These are phyloP conservation scores for Coemansia sp. DNA, from an alignment of 192 early-diverging fungal genomes.

Conservation along the genomic window DNA sequence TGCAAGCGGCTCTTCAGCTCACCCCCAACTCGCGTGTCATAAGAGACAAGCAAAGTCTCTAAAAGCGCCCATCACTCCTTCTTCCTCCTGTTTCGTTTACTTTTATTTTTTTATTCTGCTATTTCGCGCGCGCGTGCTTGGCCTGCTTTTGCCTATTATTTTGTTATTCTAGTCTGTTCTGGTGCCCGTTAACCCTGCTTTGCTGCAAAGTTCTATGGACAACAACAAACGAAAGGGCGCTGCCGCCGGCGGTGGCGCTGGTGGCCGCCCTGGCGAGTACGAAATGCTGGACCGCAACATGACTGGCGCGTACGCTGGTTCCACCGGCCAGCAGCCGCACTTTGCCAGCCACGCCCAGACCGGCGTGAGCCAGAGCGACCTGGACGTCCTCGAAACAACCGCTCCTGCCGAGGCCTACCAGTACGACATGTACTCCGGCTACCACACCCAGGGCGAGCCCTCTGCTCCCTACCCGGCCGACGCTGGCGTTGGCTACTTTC, in stretches of 20 bases:
- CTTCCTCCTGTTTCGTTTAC: not conserved
- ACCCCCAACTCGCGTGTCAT: slow-evolving; percentile 3
- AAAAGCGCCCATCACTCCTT: not conserved
- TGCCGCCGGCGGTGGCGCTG: slow-evolving; percentile 4
- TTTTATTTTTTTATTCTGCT: slow-evolving; percentile 5
- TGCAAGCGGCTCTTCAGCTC: not conserved
- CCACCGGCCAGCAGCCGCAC: slow-evolving; percentile 24
- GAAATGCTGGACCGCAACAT: slow-evolving; percentile 58
- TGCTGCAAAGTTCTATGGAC: slow-evolving; percentile 28
- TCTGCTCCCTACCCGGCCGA: slow-evolving; percentile 20
- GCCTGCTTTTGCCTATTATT: not conserved
- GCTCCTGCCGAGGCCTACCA: slow-evolving; percentile 27
- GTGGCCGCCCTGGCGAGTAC: slow-evolving; percentile 44
- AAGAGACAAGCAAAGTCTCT: not conserved
- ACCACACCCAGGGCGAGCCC: slow-evolving; percentile 16
- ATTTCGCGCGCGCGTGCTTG: not conserved
- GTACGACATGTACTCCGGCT: slow-evolving; percentile 42
- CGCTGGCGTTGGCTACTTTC: slow-evolving; percentile 53
- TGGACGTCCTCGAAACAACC: slow-evolving; percentile 55
- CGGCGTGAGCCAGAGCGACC: slow-evolving; percentile 52
- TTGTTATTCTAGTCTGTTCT: not conserved
- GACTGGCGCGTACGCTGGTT: slow-evolving; percentile 22
- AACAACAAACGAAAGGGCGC: slow-evolving; percentile 28
- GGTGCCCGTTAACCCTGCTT: not conserved
- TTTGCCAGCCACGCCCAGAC: slow-evolving; percentile 17